Evolutionary conservation across 2,329 filamentous ascomycete species (phyloP).

Genomic region (Colletotrichum siamense): DNA sequence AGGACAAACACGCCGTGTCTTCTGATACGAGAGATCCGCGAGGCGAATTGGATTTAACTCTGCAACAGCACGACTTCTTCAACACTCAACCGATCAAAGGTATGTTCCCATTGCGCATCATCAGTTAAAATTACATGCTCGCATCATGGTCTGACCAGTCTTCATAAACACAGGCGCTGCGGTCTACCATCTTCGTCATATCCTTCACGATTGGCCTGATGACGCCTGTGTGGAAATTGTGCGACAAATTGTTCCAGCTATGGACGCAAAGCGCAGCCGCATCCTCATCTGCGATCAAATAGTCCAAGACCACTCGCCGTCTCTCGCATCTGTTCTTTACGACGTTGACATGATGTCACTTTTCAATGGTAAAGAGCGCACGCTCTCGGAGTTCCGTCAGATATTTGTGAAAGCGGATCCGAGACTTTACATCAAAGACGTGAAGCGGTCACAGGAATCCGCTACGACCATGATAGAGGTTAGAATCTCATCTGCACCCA

Average conservation of each 20-base stretch:
- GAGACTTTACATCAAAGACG: neutral
- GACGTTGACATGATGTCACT: neutral
- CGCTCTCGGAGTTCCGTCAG: neutral
- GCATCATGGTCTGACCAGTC: accelerated
- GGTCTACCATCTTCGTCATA: neutral
- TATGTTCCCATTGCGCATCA: neutral
- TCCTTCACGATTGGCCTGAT: neutral
- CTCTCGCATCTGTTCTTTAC: neutral
- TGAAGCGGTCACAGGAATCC: neutral
- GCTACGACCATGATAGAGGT: neutral
- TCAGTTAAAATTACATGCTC: accelerated
- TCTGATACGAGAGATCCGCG: neutral
- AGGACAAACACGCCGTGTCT: neutral
- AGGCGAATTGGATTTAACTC: accelerated
- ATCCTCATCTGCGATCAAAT: neutral
- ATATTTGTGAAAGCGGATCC: neutral
- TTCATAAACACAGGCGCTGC: neutral
- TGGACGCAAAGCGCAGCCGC: neutral
- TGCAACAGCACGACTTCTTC: neutral
- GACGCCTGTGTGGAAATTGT: neutral
- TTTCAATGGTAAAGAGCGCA: neutral
- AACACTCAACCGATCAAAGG: neutral
- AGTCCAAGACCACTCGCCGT: neutral
- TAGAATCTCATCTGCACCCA: neutral
- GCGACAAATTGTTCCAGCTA: neutral